A percentile compares a stretch with the other conserved stretches of the same genome.
These are phyloP conservation scores for Candida sojae DNA, from an alignment of 1,139 yeast genomes.

Conservation along the genomic window DNA sequence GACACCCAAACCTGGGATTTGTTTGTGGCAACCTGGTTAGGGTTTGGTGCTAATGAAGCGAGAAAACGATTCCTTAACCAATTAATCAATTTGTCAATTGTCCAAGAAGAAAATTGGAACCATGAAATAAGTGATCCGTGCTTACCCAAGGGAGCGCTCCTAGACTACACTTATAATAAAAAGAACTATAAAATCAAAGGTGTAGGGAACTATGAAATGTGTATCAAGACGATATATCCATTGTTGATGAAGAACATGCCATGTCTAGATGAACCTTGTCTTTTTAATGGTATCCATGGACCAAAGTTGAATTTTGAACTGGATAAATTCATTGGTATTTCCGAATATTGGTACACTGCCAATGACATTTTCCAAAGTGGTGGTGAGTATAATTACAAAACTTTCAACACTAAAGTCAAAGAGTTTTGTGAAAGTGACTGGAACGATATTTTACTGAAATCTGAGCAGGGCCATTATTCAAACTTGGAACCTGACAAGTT, in stretches of 20 bases:
- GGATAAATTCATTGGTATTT: slow-evolving; percentile 75
- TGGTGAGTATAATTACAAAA: slow-evolving; percentile 68
- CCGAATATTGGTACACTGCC: slow-evolving; percentile 87
- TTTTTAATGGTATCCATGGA: slow-evolving; percentile 80
- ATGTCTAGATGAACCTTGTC: slow-evolving; percentile 71
- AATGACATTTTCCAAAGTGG: slow-evolving; percentile 78
- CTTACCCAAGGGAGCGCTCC: slow-evolving; percentile 60
- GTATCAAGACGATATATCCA: slow-evolving; percentile 70
- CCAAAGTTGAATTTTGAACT: slow-evolving; percentile 69
- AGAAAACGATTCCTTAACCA: slow-evolving; percentile 62
- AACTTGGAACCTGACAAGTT: slow-evolving; percentile 45
- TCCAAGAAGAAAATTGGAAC: slow-evolving; percentile 20
- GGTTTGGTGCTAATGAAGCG: slow-evolving; percentile 85
- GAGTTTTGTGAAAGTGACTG: slow-evolving; percentile 70
- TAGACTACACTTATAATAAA: slow-evolving; percentile 41
- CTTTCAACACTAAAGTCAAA: slow-evolving; percentile 60
- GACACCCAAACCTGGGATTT: slow-evolving; percentile 65
- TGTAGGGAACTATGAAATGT: slow-evolving; percentile 67
- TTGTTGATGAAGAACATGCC: slow-evolving; percentile 70
- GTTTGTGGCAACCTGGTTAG: slow-evolving; percentile 81
- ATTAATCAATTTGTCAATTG: slow-evolving; percentile 31
- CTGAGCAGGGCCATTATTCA: slow-evolving; percentile 53
- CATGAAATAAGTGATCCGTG: slow-evolving; percentile 64
- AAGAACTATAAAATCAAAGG: slow-evolving; percentile 56
- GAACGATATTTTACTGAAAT: slow-evolving; percentile 50